Base-by-base conservation (phyloP, 176 grass and related monocot species). In the Saccharum officinarum region DNA sequence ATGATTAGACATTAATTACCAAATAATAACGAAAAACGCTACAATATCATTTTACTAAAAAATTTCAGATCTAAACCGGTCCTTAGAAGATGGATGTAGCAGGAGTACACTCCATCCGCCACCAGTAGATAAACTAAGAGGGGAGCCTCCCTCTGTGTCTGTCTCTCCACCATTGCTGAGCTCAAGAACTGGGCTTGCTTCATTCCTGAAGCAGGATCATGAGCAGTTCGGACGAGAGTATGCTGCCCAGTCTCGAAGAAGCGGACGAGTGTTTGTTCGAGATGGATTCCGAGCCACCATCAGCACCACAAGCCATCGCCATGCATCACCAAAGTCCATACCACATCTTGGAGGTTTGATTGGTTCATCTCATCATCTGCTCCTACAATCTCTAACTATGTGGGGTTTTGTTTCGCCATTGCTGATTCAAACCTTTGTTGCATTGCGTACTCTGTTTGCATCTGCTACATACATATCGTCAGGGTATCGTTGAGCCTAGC, bases 401-500 rank as follows among this genome's bases (percentile, higher is more conserved):
- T 0, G n/a, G 39, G 3, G 14, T 69, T 38, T 50, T 73, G 10
- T n/a, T 71, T 22, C 5, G 44, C 8, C 37, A 66, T 57, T 60
- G n/a, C 2, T 54, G 42, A 31, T 73, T 16, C 62, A 33, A 71
- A 71, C 55, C 72, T 22, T 46, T 46, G 73, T 3, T 30, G n/a
- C 18, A 44, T 44, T n/a, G n/a, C n/a, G n/a, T 54, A 22, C 31
- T 54, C 47, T 77, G 13, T 71, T 34, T 86, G 23, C 6, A 77
- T 69, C 15, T 20, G 10, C n/a, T 22, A 17, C 17, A n/a, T 31
- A 15, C 16, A 33, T 57, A 57, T 59, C 30, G n/a, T 0, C 59
- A 90, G 89, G 75, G 59, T 16, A 44, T 87, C 31, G 80, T 90
- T 52, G 75, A 71, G 82, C 80, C 77, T 34, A 57, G 49, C 44